Conservation (phyloP, 805 yeast species). For the Komagataella populi region DNA sequence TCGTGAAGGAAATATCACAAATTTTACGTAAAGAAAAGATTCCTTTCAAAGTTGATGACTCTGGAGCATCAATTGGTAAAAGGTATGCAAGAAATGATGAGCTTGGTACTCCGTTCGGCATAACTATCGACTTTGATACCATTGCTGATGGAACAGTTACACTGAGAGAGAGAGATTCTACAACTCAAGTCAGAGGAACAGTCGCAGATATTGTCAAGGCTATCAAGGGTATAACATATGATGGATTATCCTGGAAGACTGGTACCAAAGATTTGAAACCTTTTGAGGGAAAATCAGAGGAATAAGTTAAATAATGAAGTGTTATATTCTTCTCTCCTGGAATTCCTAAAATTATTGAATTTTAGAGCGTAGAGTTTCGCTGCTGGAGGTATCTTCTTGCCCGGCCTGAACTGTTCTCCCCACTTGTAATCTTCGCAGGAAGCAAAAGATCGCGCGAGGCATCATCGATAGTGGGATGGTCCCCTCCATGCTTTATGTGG, state of each 20-base stretch:
- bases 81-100: slow-evolving; percentile 98
- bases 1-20: slow-evolving; percentile 54
- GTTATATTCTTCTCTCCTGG: background rate
- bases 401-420: background rate
- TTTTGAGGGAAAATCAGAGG: slow-evolving; percentile 32
- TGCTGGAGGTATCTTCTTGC: background rate
- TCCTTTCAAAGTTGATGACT: slow-evolving; percentile 93
- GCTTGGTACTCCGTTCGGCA: slow-evolving; percentile 97
- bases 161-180: slow-evolving; percentile 93
- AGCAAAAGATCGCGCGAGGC: background rate
- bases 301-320: no score
- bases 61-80: slow-evolving; percentile 95
- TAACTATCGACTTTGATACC: slow-evolving; percentile 92
- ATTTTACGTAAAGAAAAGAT: slow-evolving; percentile 68
- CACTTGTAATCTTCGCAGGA: background rate
- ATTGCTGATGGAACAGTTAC: slow-evolving; percentile 81
- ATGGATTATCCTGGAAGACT: slow-evolving; percentile 70
- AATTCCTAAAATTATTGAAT: no score
- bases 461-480: background rate
- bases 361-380: background rate
- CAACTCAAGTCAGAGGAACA: slow-evolving; percentile 91
- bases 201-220: slow-evolving; percentile 59
- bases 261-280: slow-evolving; percentile 63
- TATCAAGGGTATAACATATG: slow-evolving; percentile 61
- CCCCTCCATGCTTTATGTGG: background rate